Evolutionary conservation across 1,284 basidiomycete species (phyloP), one percentile per base, ranked within the genome.

Genomic region (Macrocybe sp.): DNA sequence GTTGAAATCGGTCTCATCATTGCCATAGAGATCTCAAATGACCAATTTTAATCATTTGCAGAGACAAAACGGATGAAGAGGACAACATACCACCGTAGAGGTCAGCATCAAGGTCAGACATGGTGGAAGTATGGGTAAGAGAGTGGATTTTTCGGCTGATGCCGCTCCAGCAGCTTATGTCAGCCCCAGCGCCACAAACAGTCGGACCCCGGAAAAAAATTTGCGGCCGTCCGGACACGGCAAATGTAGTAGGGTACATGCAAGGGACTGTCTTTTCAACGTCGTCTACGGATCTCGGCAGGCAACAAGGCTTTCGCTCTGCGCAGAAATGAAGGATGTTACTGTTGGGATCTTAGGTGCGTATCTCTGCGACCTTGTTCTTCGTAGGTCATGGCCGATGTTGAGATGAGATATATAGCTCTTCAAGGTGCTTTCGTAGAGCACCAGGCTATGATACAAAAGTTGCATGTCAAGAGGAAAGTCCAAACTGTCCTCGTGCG

Each of bases 401-500:
- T 41, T 29, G 36, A 22, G 7, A 28, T 37, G 36, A 10, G 11
- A 12, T 39, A n/a, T 39, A 35, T 65, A 85, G 96, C 95, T 44
- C 76, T 97, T 38, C 96, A 97, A 67, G 96, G 95, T 45, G 93
- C 94, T 4, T 98, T 97, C 63, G 76, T 79, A 35, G 95, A 99
- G 69, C 96, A 98, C 66, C 76, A 88, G 62, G 67, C 71, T 8
- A 81, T 84, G 54, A 72, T 94, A 46, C 75, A 82, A 60, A 79
- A 75, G 50, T 62, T 89, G 36, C 65, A 72, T 30, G 61, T 73
- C 36, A 67, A 71, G 51, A 64, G 64, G 43, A 72, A 66, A 51
- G 64, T 87, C 49, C 57, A 59, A 30, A 69, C 81, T 37, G 63
- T 82, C n/a, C 78, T 85, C 9, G 87, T 98, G 29, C 86, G 89